Evolutionary conservation across 352 stramenopile species (phyloP).

Genomic region (Phytophthora uliginosa): DNA sequence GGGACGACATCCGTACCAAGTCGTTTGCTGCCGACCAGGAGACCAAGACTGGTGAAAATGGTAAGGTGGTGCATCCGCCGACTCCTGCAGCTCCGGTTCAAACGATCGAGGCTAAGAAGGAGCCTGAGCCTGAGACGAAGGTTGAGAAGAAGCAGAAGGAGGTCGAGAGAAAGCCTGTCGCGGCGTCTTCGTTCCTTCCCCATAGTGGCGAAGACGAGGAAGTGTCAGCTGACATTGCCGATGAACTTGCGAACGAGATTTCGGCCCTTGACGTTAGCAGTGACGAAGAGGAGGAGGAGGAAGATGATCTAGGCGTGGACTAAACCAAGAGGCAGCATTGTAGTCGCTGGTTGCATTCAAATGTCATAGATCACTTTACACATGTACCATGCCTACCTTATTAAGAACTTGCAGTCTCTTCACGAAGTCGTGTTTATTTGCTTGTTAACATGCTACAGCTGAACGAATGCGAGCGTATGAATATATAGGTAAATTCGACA

Average conservation of each 20-base stretch:
- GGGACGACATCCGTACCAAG: constrained; percentile 78
- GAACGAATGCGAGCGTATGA: constrained; percentile 10
- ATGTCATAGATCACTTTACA: constrained; percentile 25
- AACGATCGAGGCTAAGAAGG: constrained; percentile 25
- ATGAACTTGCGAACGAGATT: constrained; percentile 75
- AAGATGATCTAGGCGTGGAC: constrained; percentile 59
- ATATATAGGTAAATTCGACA: constrained; percentile 43
- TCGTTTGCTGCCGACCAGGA: constrained; percentile 66
- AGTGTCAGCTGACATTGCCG: constrained; percentile 75
- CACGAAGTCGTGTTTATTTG: constrained; percentile 10
- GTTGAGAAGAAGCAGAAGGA: background rate
- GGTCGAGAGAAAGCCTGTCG: constrained; percentile 24
- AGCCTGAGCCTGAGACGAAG: constrained; percentile 25
- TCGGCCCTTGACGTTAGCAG: constrained; percentile 85
- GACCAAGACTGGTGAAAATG: constrained; percentile 44
- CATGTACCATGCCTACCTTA: constrained; percentile 1
- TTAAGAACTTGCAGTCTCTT: background rate
- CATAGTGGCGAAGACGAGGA: constrained; percentile 68
- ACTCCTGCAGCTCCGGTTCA: constrained; percentile 22
- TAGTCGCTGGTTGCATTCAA: constrained; percentile 13
- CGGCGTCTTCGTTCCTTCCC: constrained; percentile 45
- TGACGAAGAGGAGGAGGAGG: constrained; percentile 81
- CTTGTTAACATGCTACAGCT: constrained; percentile 9
- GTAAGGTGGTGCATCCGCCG: constrained; percentile 26
- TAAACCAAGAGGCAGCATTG: constrained; percentile 32